A percentile compares a stretch with the other conserved stretches of the same genome.
Evolutionary conservation across 805 yeast species (phyloP).

Genomic region (Saturnispora saitoi): DNA sequence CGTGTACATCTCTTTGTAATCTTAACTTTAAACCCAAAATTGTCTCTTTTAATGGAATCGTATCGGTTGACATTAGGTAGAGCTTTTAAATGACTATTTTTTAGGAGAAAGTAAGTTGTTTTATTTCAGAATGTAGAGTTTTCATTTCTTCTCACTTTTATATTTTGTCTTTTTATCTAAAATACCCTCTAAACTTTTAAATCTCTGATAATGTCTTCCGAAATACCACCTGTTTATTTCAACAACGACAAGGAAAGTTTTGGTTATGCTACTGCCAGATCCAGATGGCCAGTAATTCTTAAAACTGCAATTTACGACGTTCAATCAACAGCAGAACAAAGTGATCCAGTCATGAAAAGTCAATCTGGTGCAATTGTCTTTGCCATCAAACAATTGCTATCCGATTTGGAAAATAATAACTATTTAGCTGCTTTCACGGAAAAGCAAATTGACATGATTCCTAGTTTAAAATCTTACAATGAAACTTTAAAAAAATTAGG

Average conservation of each 20-base stretch:
- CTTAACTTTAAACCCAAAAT: slow-evolving; percentile 18
- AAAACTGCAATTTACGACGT: slow-evolving; percentile 61
- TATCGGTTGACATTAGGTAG: background rate
- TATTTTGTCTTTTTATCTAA: background rate
- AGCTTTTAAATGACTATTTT: background rate
- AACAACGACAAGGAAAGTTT: slow-evolving; percentile 71
- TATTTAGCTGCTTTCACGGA: slow-evolving; percentile 35
- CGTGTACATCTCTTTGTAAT: slow-evolving; percentile 11
- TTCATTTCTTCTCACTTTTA: too few relatives aligned
- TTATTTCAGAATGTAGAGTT: too few relatives aligned
- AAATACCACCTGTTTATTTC: slow-evolving; percentile 42
- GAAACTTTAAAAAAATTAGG: slow-evolving; percentile 34
- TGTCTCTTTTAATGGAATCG: slow-evolving; percentile 14
- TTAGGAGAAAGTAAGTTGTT: too few relatives aligned
- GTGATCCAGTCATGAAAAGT: slow-evolving; percentile 19
- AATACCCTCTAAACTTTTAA: too few relatives aligned
- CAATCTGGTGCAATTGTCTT: slow-evolving; percentile 43
- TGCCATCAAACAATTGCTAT: slow-evolving; percentile 35
- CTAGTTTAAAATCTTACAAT: slow-evolving; percentile 52
- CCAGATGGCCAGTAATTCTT: slow-evolving; percentile 84
- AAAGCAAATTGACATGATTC: slow-evolving; percentile 18
- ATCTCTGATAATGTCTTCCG: background rate
- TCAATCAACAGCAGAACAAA: slow-evolving; percentile 6
- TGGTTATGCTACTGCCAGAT: slow-evolving; percentile 68
- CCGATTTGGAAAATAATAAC: slow-evolving; percentile 36